Percentiles rank a stretch among this genome's conserved stretches.
phyloP scores from a whole-genome alignment of 108 stramenopile genomes.

The Phaeodactylum tricornutum region DNA sequence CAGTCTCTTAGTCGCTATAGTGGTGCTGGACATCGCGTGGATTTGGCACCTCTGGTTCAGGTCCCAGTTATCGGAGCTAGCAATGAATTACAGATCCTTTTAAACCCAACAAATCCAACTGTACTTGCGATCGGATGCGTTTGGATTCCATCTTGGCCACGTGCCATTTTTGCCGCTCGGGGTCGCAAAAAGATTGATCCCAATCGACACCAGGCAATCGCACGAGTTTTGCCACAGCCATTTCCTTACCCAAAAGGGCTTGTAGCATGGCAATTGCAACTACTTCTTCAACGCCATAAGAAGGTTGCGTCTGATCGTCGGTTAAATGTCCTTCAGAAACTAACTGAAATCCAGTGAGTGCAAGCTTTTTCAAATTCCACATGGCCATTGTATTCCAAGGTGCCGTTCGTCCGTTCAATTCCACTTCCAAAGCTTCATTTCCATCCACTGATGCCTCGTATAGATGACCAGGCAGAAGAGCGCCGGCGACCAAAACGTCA shows the following conservation, averaged over 20 bases:
- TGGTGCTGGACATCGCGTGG: no score
- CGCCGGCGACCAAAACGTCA: constrained; percentile 80
- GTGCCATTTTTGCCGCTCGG: constrained; percentile 76
- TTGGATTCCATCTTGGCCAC: constrained; percentile 89
- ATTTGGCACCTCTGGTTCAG: no score
- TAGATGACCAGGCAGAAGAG: constrained; percentile 75
- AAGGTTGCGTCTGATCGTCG: constrained; percentile 8
- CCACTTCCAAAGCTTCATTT: background rate
- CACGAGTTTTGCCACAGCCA: constrained; percentile 57
- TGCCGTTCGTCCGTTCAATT: constrained; percentile 49
- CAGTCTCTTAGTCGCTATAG: no score
- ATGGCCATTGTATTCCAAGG: constrained; percentile 94
- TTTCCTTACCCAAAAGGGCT: constrained; percentile 25
- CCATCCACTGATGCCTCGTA: constrained; percentile 17
- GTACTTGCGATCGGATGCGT: constrained; percentile 42
- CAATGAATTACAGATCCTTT: constrained; percentile 36
- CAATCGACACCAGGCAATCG: constrained; percentile 36
- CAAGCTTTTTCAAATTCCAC: constrained; percentile 76
- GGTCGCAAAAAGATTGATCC: constrained; percentile 64
- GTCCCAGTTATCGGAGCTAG: no score
- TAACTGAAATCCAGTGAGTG: constrained; percentile 71
- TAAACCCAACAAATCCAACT: constrained; percentile 50
- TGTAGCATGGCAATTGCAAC: constrained; percentile 73
- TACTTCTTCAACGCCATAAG: constrained; percentile 80
- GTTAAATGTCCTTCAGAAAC: constrained; percentile 55